These are phyloP conservation scores for Bigelowiella natans DNA, from an alignment of 78 protist species.

Conservation along the genomic window DNA sequence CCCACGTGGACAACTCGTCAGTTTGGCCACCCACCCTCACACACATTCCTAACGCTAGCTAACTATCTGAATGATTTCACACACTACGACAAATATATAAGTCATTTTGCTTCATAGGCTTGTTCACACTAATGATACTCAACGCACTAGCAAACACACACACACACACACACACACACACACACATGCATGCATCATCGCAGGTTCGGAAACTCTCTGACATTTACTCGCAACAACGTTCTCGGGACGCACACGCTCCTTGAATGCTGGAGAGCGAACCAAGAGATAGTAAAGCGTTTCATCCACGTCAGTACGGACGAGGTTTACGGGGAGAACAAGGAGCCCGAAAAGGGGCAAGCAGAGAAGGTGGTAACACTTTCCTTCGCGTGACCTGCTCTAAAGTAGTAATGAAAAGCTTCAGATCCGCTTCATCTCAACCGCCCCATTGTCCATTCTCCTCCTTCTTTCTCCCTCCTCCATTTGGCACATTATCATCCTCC, in stretches of 20 bases:
- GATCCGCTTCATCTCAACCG: no score
- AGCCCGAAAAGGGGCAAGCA: background rate
- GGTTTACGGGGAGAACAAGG: conserved; percentile 76
- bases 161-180: background rate
- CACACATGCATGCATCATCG: background rate
- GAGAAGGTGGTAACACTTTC: background rate
- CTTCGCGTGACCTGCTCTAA: background rate
- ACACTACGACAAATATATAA: background rate
- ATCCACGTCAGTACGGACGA: conserved; percentile 90
- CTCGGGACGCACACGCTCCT: conserved; percentile 84
- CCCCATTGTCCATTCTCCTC: no score
- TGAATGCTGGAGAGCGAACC: conserved; percentile 43
- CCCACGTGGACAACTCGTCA: conserved; percentile 76
- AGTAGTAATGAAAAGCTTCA: no score
- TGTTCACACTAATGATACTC: background rate
- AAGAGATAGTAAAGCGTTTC: conserved; percentile 54
- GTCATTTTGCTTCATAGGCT: background rate
- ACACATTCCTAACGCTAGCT: background rate
- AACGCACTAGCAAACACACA: background rate
- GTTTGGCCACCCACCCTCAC: background rate
- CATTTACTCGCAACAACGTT: conserved; percentile 75
- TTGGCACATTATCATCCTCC: no score
- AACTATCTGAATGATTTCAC: background rate
- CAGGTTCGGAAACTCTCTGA: conserved; percentile 57
- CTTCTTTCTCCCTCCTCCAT: no score